A percentile compares a stretch with the other conserved stretches of the same genome.
Conservation (phyloP, 2,329 filamentous ascomycete genomes). For the Pyricularia grisea region DNA sequence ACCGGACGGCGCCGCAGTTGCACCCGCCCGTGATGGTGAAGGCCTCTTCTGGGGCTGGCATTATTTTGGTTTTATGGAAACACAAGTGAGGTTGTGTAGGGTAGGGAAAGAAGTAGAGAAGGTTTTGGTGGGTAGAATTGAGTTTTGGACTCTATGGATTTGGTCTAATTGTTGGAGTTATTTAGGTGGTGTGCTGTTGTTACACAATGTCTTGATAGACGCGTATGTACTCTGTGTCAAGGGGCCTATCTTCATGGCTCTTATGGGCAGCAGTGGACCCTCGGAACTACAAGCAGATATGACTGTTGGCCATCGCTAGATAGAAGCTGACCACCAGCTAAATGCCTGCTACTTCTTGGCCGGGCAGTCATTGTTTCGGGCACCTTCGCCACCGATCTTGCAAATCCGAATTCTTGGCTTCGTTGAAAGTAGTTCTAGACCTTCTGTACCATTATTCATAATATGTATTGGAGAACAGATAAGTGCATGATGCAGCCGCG, state of each 20-base stretch:
- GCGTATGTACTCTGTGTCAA: background rate
- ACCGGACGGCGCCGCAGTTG: constrained; percentile 16
- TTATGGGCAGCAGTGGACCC: background rate
- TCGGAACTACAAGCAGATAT: background rate
- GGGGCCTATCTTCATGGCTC: background rate
- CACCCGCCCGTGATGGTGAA: constrained; percentile 16
- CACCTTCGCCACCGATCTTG: too few relatives aligned
- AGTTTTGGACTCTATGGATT: too few relatives aligned
- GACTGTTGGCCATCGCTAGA: background rate
- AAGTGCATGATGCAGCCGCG: background rate
- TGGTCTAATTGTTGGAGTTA: background rate
- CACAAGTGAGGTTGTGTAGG: too few relatives aligned
- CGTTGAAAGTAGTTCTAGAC: background rate
- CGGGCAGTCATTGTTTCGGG: too few relatives aligned
- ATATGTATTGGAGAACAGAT: background rate
- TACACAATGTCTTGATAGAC: background rate
- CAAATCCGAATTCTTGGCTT: background rate
- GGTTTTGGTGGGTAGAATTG: too few relatives aligned
- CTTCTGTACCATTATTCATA: background rate
- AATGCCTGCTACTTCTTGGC: too few relatives aligned
- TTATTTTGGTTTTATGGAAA: background rate
- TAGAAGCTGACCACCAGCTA: too few relatives aligned
- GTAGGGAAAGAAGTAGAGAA: too few relatives aligned
- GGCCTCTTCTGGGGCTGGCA: constrained; percentile 13
- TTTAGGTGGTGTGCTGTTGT: background rate